These are phyloP conservation scores for Rhipidocladum racemiflorum DNA, from an alignment of 176 grass and related monocot species.

Conservation along the genomic window DNA sequence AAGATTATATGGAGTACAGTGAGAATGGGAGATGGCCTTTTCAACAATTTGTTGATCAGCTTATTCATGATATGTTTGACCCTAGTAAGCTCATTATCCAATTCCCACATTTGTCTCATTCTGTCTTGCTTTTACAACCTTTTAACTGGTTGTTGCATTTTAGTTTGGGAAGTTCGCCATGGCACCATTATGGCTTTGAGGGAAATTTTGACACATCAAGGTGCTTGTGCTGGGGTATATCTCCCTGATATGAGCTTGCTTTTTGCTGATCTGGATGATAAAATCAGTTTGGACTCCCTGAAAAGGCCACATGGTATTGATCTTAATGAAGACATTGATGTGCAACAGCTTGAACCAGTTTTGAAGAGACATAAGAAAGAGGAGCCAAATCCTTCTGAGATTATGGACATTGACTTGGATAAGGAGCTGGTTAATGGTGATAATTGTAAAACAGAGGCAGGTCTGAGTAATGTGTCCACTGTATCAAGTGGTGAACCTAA, in stretches of 20 bases:
- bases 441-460: constrained; percentile 40
- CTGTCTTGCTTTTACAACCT: constrained; percentile 30
- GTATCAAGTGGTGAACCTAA: constrained; percentile 38
- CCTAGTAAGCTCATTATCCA: constrained; percentile 51
- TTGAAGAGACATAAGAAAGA: constrained; percentile 63
- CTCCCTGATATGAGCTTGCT: constrained; percentile 57
- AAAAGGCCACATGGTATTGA: constrained; percentile 67
- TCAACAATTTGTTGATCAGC: constrained; percentile 89
- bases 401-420: constrained; percentile 23
- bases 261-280: constrained; percentile 64
- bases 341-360: constrained; percentile 54
- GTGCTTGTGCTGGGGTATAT: constrained; percentile 89
- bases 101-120: constrained; percentile 2
- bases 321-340: constrained; percentile 64
- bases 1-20: constrained; percentile 62
- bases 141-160: constrained; percentile 28
- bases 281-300: constrained; percentile 36
- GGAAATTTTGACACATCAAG: constrained; percentile 98
- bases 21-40: constrained; percentile 93
- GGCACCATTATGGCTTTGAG: constrained; percentile 95
- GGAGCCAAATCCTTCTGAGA: constrained; percentile 27
- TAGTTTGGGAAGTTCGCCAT: constrained; percentile 99
- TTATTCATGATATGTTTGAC: constrained; percentile 99
- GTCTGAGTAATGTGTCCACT: constrained; percentile 24
- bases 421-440: constrained; percentile 42